Base-by-base conservation (phyloP, 495 filamentous ascomycete genomes). In the Annulohypoxylon nitens region DNA sequence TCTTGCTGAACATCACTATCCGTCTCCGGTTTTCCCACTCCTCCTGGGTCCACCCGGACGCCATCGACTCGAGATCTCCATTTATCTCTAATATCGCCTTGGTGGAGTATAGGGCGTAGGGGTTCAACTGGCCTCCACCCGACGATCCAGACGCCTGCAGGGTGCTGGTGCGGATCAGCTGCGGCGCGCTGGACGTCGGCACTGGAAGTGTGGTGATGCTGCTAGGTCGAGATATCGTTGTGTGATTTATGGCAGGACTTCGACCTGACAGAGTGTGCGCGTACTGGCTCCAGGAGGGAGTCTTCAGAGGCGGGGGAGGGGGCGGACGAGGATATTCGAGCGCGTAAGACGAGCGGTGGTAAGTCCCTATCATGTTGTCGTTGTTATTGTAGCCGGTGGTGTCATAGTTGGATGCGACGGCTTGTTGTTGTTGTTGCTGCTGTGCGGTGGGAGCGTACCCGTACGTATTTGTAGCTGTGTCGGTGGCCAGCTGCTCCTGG, bases 41-140 rank as follows among this genome's bases (percentile, higher is more conserved):
- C 60, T 95, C 93, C 39, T 82, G 79, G 12, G 86, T 91, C 96
- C 96, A 99, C 51, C 88, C 83, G 45, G 90, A 85, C 3, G 78
- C 87, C 96, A 98, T 98, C 14, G 83, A 76, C 25, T 92, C 87
- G 64, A 99, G 83, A 72, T 98, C 91, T 30, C 96, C 96, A 58
- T 91, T 88, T 48, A 99, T 90, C 70, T 94, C 92, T 26, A 99
- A 84, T 8, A 91, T 82, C 0, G 94, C 96, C 82, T 97, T 97
- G 65, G 90, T 88, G n/a, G 93, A 90, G 75, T 96, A 97, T 63
- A 94, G 87, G 0, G 89, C 85, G 73, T 97, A 97, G 0, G 93
- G 92, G 76, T 95, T 95, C 83, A 96, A 94, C 4, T 79, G 77
- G 20, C 80, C 80, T 30, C 78, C 78, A 23, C 78, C 75, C 1